Evolutionary conservation across 805 yeast species (phyloP), one percentile per base, ranked within the genome.

Genomic region (Kodamaea jinghongensis): DNA sequence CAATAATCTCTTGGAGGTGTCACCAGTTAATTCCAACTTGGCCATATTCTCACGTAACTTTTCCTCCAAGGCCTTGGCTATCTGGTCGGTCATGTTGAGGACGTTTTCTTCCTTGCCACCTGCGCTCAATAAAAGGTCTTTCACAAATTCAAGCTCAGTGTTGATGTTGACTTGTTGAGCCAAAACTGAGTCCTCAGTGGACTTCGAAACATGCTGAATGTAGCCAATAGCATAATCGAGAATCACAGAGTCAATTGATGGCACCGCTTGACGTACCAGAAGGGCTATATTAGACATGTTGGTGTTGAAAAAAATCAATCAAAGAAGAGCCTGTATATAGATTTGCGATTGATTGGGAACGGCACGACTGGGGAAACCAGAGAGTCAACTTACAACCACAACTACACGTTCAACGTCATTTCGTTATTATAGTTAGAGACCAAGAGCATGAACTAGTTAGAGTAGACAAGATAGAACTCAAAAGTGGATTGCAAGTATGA

Each of bases 161-260:
- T 74, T 65, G 31, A 89, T 72, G 56, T 86, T 79, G 32, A 89
- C 60, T 49, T 77, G 81, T 51, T 81, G 84, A 28, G 93, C 82
- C 17, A 80, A 68, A n/a, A 86, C 93, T 22, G 89, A 80, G 60
- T 89, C 96, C 48, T 79, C 82, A 0, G 93, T 87, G 13, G 86
- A 72, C 36, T 70, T 71, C n/a, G 88, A 79, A 13, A 93, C 67
- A 65, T 89, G 90, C 43, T 83, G 82, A 39, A 88, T 83, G 53
- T 90, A 93, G 1, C 99, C 99, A 28, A 83, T 83, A 3, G 96
- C 95, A 58, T 93, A 93, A 46, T 89, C 93, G 1, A 83, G 75
- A 13, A 93, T 96, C 8, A 89, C 79, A 1, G 90, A 82, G 54
- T 93, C 99, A 33, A 93, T 75, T 0, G 84, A 71, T 2, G 96